Evolutionary conservation across 805 yeast genomes (phyloP).

Genomic region (Deakozyma indianensis): DNA sequence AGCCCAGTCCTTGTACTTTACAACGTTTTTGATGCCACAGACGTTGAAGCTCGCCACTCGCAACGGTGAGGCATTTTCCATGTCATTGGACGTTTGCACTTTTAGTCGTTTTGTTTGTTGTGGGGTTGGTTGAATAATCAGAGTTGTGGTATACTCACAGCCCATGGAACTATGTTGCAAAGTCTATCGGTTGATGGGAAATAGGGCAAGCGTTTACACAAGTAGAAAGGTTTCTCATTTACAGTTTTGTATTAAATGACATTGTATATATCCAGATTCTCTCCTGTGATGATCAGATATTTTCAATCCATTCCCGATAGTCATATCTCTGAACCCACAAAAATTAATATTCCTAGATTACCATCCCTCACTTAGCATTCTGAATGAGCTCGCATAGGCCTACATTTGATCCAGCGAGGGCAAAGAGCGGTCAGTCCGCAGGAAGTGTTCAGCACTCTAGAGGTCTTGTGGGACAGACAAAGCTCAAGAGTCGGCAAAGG

Average conservation of each 20-base stretch:
- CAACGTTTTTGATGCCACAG: constrained; percentile 68
- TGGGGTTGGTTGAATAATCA: neutral
- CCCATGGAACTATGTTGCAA: neutral
- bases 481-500: neutral
- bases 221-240: neutral
- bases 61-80: constrained; percentile 10
- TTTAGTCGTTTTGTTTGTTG: neutral
- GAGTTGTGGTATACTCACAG: neutral
- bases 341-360: no score
- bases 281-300: no score
- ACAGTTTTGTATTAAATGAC: no score
- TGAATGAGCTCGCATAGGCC: constrained; percentile 1
- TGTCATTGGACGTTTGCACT: neutral
- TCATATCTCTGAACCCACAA: no score
- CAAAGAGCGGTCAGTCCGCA: neutral
- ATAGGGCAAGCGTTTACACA: no score
- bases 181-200: no score
- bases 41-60: constrained; percentile 67
- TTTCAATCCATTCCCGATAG: no score
- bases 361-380: no score
- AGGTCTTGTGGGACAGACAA: neutral
- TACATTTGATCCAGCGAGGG: constrained; percentile 1
- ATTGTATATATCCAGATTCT: no score
- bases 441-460: neutral
- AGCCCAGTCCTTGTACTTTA: constrained; percentile 79